These are phyloP conservation scores for Neurospora pannonica DNA, from an alignment of 495 filamentous ascomycete genomes.

Conservation along the genomic window DNA sequence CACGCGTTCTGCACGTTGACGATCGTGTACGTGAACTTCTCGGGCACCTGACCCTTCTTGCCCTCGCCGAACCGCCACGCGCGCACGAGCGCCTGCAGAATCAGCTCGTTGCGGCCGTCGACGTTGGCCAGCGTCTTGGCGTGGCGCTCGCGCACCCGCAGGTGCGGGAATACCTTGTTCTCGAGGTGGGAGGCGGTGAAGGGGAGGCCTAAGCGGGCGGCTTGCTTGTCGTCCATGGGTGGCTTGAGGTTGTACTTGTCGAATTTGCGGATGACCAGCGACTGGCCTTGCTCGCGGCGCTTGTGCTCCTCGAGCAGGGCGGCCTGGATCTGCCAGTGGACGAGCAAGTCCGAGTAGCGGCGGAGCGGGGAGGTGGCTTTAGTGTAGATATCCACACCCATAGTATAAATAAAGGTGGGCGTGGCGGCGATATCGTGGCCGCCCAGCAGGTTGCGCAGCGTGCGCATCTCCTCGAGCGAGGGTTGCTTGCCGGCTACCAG, in stretches of 20 bases:
- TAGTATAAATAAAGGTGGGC: conserved; percentile 44
- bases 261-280: neutral
- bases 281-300: conserved; percentile 27
- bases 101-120: conserved; percentile 44
- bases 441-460: conserved; percentile 49
- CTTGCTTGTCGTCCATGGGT: conserved; percentile 1
- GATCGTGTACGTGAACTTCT: conserved; percentile 49
- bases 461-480: conserved; percentile 50
- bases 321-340: conserved; percentile 87
- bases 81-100: conserved; percentile 59
- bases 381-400: conserved; percentile 63
- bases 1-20: conserved; percentile 1
- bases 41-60: conserved; percentile 38
- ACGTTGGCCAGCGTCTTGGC: conserved; percentile 19
- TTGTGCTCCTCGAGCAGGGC: conserved; percentile 61
- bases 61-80: conserved; percentile 62
- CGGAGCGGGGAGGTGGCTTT: conserved; percentile 83
- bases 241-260: conserved; percentile 1
- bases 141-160: conserved; percentile 41
- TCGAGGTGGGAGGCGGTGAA: conserved; percentile 53
- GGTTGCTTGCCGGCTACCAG: conserved; percentile 47
- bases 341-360: conserved; percentile 71
- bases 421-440: conserved; percentile 36
- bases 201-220: conserved; percentile 41
- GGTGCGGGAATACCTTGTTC: conserved; percentile 33